phyloP scores from a whole-genome alignment of 768 basidiomycete genomes.

The Amanita inopinata region DNA sequence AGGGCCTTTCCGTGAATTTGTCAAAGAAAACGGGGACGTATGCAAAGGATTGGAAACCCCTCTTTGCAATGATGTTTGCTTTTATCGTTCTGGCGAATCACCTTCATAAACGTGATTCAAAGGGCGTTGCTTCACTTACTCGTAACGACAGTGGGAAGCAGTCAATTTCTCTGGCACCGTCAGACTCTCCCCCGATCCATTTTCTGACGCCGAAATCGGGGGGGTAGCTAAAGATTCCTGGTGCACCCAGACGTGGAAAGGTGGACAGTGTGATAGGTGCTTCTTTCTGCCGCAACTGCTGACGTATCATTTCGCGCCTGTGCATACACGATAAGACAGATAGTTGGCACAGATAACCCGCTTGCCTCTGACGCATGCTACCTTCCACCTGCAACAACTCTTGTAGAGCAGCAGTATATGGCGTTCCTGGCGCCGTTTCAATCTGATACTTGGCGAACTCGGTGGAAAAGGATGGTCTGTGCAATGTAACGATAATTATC shows the following conservation, averaged over 20 bases:
- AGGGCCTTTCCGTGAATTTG: conserved; percentile 3
- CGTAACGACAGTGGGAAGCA: conserved; percentile 2
- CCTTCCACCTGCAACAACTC: not conserved
- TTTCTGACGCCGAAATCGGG: not conserved
- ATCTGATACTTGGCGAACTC: conserved; percentile 1
- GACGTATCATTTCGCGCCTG: conserved; percentile 2
- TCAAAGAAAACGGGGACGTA: conserved; percentile 8
- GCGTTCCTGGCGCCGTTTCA: conserved; percentile 2
- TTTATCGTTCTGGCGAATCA: conserved; percentile 8
- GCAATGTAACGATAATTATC: not conserved
- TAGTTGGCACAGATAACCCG: not conserved
- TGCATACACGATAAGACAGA: not conserved
- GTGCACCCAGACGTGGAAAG: conserved; percentile 5
- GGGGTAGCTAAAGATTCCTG: conserved; percentile 2
- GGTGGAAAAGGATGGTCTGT: not conserved
- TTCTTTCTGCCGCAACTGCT: not conserved
- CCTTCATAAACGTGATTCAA: too few relatives aligned
- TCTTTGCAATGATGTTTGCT: conserved; percentile 7
- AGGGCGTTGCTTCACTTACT: too few relatives aligned
- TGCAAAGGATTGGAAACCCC: conserved; percentile 4
- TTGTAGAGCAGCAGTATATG: not conserved
- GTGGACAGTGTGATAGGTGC: conserved; percentile 1
- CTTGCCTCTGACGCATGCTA: conserved; percentile 3
- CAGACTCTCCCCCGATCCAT: not conserved
- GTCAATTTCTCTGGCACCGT: conserved; percentile 3